phyloP scores from a whole-genome alignment of 305 asterid genomes.

The Striga hermonthica region DNA sequence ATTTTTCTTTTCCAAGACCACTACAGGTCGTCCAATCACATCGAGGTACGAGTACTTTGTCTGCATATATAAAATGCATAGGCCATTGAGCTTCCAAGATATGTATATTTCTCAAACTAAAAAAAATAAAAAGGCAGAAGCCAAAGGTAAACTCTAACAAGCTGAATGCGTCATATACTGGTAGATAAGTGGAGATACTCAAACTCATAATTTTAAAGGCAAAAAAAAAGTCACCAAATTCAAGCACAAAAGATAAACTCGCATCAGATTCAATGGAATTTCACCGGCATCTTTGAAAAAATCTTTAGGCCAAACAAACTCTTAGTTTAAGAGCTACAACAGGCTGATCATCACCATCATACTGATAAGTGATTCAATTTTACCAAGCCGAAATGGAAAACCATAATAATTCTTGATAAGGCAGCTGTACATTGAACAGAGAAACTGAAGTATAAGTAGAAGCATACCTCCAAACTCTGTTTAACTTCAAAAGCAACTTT shows the following conservation, averaged over 20 bases:
- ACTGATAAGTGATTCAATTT: slow-evolving; percentile 5
- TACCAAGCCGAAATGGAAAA: background rate
- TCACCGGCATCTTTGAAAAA: slow-evolving; percentile 8
- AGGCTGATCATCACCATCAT: slow-evolving; percentile 1
- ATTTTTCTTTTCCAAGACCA: slow-evolving; percentile 82
- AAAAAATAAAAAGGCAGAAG: slow-evolving; percentile 18
- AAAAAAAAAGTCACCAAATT: background rate
- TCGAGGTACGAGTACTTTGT: slow-evolving; percentile 92
- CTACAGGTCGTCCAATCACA: slow-evolving; percentile 87
- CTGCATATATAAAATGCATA: slow-evolving; percentile 51
- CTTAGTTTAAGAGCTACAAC: slow-evolving; percentile 10
- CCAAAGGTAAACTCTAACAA: slow-evolving; percentile 17
- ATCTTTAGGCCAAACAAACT: background rate
- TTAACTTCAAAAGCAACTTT: slow-evolving; percentile 62
- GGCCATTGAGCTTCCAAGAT: slow-evolving; percentile 19
- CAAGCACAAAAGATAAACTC: background rate
- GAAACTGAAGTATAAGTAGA: background rate
- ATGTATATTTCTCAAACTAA: slow-evolving; percentile 6
- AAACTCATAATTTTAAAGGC: background rate
- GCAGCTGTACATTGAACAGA: too few species aligned
- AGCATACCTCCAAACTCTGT: slow-evolving; percentile 72
- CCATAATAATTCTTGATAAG: too few species aligned
- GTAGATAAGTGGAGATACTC: background rate
- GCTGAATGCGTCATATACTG: slow-evolving; percentile 2
- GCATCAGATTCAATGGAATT: slow-evolving; percentile 13